phyloP scores from a whole-genome alignment of 2,329 filamentous ascomycete genomes.

The Hymenoscyphus repandus region DNA sequence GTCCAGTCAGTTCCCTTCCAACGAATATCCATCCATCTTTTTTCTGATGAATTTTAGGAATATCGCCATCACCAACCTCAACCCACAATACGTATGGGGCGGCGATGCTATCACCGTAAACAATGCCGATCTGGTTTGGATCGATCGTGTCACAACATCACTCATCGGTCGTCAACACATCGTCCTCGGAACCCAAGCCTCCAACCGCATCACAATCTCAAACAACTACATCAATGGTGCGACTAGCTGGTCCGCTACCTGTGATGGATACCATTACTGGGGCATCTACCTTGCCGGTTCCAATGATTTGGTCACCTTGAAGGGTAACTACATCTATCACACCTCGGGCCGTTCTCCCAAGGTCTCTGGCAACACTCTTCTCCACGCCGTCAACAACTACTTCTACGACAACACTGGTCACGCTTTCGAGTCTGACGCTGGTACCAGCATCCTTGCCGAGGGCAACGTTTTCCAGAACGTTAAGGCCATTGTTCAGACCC shows the following conservation, averaged over 20 bases:
- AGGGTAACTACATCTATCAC: slow-evolving; percentile 41
- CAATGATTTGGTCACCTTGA: slow-evolving; percentile 37
- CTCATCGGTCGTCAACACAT: slow-evolving; percentile 42
- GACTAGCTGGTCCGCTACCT: slow-evolving; percentile 38
- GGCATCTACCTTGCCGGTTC: slow-evolving; percentile 37
- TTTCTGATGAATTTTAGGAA: slow-evolving; percentile 30
- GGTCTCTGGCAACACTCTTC: slow-evolving; percentile 34
- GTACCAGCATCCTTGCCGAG: slow-evolving; percentile 35
- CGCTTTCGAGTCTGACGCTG: slow-evolving; percentile 37
- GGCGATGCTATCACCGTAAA: slow-evolving; percentile 53
- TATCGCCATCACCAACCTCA: slow-evolving; percentile 49
- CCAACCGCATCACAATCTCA: slow-evolving; percentile 39
- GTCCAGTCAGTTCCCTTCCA: slow-evolving; percentile 12
- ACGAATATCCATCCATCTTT: background rate
- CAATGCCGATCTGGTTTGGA: slow-evolving; percentile 36
- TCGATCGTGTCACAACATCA: slow-evolving; percentile 35
- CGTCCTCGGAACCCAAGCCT: slow-evolving; percentile 32
- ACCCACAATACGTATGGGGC: slow-evolving; percentile 55
- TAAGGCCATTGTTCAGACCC: slow-evolving; percentile 29
- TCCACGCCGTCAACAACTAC: slow-evolving; percentile 40
- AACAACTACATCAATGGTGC: slow-evolving; percentile 42
- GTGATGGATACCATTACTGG: slow-evolving; percentile 45
- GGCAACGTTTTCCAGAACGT: slow-evolving; percentile 42
- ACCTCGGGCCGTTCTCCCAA: slow-evolving; percentile 40
- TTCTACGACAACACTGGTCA: slow-evolving; percentile 39